Conservation (phyloP, 306 rosid genomes). For the Vigna nakashimae region DNA sequence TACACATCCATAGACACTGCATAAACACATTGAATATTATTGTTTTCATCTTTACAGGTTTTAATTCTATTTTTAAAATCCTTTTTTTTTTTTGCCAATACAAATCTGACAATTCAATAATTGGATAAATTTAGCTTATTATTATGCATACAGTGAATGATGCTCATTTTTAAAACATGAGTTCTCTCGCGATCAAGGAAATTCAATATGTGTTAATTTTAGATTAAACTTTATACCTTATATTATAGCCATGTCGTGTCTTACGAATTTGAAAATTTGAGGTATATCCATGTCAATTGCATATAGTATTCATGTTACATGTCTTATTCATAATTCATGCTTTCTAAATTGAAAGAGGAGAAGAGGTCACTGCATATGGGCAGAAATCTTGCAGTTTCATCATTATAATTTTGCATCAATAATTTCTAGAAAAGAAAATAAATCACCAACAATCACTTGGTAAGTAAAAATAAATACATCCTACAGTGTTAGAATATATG, state of each 20-base stretch:
- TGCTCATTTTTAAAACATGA: background rate
- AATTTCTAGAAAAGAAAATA: background rate
- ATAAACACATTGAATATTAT: background rate
- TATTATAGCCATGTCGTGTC: background rate
- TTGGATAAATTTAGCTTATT: background rate
- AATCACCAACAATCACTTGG: conserved; percentile 9
- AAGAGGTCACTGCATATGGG: conserved; percentile 2
- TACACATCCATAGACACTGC: background rate
- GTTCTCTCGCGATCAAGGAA: background rate
- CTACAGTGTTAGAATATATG: background rate
- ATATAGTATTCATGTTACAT: background rate
- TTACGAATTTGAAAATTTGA: background rate
- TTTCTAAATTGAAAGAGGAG: background rate
- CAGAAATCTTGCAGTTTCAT: conserved; percentile 14
- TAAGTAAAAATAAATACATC: background rate
- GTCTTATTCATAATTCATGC: background rate
- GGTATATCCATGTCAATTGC: background rate
- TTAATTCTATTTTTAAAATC: background rate
- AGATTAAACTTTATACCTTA: background rate
- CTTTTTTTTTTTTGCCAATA: background rate
- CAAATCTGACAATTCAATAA: background rate
- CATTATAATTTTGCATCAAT: conserved; percentile 27
- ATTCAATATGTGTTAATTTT: background rate
- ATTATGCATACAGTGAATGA: background rate
- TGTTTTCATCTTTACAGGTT: background rate